These are phyloP conservation scores for Metschnikowia lochheadii DNA, from an alignment of 805 yeast genomes.

Conservation along the genomic window DNA sequence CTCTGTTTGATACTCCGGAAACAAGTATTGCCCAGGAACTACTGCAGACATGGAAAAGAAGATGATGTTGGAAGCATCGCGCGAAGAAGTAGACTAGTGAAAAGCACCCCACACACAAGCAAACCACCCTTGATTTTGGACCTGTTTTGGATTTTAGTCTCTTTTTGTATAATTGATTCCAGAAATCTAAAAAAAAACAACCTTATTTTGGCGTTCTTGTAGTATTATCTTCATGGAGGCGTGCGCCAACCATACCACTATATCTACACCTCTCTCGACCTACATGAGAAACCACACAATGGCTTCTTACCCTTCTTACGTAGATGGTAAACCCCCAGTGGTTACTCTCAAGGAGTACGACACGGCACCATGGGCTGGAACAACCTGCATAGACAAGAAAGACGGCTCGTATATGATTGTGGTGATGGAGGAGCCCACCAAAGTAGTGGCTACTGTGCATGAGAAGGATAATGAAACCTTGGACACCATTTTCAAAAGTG, in stretches of 20 bases:
- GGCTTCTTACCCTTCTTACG: slow-evolving; percentile 37
- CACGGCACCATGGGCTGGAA: slow-evolving; percentile 47
- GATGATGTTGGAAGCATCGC: slow-evolving; percentile 4
- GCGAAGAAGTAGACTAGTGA: not conserved
- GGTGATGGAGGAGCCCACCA: slow-evolving; percentile 40
- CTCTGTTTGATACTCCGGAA: slow-evolving; percentile 47
- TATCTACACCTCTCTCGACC: not conserved
- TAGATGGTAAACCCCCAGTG: slow-evolving; percentile 45
- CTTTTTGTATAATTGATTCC: too few species aligned
- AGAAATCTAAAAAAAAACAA: not conserved
- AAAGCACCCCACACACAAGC: not conserved
- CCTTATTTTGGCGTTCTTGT: not conserved
- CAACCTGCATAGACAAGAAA: slow-evolving; percentile 46
- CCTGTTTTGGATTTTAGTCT: not conserved
- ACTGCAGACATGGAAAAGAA: slow-evolving; percentile 15
- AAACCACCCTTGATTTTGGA: not conserved
- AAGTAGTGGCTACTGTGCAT: slow-evolving; percentile 43
- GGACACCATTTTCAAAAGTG: slow-evolving; percentile 44
- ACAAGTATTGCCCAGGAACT: slow-evolving; percentile 73
- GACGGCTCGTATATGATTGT: slow-evolving; percentile 39
- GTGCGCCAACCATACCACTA: not conserved
- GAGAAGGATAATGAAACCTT: slow-evolving; percentile 34
- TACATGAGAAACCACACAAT: not conserved
- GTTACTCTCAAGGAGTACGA: slow-evolving; percentile 46
- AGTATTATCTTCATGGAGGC: not conserved